phyloP scores from a whole-genome alignment of 129 eudicot genomes.

The Cynara cardunculus region DNA sequence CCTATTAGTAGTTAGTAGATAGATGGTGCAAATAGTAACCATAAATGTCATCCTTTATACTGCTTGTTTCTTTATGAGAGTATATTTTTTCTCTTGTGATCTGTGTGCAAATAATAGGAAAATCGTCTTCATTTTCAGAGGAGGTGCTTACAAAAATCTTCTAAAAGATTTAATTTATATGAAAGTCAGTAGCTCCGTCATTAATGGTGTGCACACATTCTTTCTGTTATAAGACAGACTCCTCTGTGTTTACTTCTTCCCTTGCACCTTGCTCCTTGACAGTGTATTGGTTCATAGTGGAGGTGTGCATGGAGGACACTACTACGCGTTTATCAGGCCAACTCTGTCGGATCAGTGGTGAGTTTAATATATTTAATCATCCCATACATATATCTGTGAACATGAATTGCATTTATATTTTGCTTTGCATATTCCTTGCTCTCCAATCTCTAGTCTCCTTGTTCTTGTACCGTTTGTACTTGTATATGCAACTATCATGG shows the following conservation, averaged over 20 bases:
- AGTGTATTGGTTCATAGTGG: conserved; percentile 99
- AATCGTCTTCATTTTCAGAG: neutral
- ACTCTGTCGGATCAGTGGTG: conserved; percentile 88
- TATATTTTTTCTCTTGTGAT: neutral
- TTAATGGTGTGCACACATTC: neutral
- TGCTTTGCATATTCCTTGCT: neutral
- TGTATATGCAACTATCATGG: neutral
- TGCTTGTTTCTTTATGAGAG: neutral
- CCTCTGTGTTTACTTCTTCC: neutral
- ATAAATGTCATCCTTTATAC: neutral
- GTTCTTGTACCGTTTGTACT: neutral
- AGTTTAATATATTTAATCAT: neutral
- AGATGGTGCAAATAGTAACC: neutral
- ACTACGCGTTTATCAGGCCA: conserved; percentile 92
- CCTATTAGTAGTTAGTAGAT: neutral
- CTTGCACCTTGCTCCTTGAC: conserved; percentile 25
- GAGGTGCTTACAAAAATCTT: neutral
- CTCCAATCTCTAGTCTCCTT: neutral
- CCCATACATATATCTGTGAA: neutral
- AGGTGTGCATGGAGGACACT: conserved; percentile 97
- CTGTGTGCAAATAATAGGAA: neutral
- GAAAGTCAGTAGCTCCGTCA: conserved; percentile 8
- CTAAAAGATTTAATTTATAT: neutral
- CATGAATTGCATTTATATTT: neutral
- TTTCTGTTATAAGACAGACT: neutral